Evolutionary conservation across 495 filamentous ascomycete genomes (phyloP), one percentile per base, ranked within the genome.

Genomic region (Penicillium goetzii): DNA sequence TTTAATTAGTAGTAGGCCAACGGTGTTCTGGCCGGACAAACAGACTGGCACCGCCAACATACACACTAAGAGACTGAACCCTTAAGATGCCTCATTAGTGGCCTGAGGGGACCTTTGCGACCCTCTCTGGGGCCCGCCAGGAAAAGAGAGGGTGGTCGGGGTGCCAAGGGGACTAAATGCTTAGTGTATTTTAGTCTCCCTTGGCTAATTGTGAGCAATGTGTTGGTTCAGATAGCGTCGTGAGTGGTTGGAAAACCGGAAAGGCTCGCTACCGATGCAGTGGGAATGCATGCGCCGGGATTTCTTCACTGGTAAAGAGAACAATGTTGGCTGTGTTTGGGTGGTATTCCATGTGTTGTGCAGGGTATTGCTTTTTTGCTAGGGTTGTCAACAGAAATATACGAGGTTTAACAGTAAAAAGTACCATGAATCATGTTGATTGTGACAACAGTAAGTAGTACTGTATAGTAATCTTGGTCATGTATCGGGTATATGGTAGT

Each of bases 181-280:
- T 57, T 57, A 57, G 55, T 59, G 43, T 14, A 49, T 33, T 59
- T 59, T 59, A 30, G 40, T 59, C 23, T 43, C 4, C 19, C 36
- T 17, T 6, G 17, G 55, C 36, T 17, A n/a, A 14, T 23, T 9
- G 30, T 36, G 32, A 34, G 30, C 21, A 14, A 14, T 14, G 53
- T 57, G 55, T 57, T 57, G 55, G 55, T 57, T 57, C 11, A 43
- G 55, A 40, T 40, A 30, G 25, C 34, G 36, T n/a, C 17, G 21
- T 57, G 55, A 57, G 21, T 54, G 56, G 59, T 34, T 59, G 23
- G 40, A 36, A n/a, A 10, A 26, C 30, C 21, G 43, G 52, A 38
- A 38, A 19, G 50, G 28, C 43, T 65, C 63, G 63, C 58, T 65
- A 65, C 63, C 58, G 53, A 56, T 57, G 34, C 33, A n/a, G 21